phyloP scores from a whole-genome alignment of 805 yeast genomes.

The Kluyveromyces dobzhanskii region DNA sequence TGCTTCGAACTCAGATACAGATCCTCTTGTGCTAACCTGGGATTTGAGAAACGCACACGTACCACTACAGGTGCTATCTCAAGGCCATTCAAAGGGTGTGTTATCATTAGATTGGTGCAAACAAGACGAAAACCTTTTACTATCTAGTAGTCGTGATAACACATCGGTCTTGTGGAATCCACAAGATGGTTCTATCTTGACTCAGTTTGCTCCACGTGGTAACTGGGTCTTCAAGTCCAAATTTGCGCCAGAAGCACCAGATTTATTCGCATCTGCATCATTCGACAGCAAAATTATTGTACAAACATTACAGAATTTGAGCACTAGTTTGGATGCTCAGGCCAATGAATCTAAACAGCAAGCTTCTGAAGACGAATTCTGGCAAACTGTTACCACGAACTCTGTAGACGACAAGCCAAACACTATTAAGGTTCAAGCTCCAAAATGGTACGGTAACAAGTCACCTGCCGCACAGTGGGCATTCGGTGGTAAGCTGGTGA shows the following conservation, averaged over 20 bases:
- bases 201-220: conserved; percentile 84
- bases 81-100: conserved; percentile 83
- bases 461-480: conserved; percentile 69
- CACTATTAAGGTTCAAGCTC: conserved; percentile 63
- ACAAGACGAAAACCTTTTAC: conserved; percentile 65
- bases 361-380: conserved; percentile 64
- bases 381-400: conserved; percentile 66
- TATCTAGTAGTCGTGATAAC: conserved; percentile 92
- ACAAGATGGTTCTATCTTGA: conserved; percentile 56
- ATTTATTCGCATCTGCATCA: conserved; percentile 79
- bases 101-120: conserved; percentile 89
- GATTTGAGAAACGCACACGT: conserved; percentile 87
- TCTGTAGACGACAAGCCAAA: conserved; percentile 69
- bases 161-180: conserved; percentile 90
- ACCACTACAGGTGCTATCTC: conserved; percentile 60
- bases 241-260: conserved; percentile 86
- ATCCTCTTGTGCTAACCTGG: conserved; percentile 83
- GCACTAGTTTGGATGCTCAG: conserved; percentile 21
- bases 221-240: conserved; percentile 89
- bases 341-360: conserved; percentile 25
- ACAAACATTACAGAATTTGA: conserved; percentile 75
- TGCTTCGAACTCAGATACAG: conserved; percentile 72
- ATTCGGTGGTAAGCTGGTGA: conserved; percentile 83
- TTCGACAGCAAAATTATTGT: conserved; percentile 76
- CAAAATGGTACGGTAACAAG: conserved; percentile 77